These are phyloP conservation scores for Cladosporium sp. DNA, from an alignment of 2,329 filamentous ascomycete genomes.

Conservation along the genomic window DNA sequence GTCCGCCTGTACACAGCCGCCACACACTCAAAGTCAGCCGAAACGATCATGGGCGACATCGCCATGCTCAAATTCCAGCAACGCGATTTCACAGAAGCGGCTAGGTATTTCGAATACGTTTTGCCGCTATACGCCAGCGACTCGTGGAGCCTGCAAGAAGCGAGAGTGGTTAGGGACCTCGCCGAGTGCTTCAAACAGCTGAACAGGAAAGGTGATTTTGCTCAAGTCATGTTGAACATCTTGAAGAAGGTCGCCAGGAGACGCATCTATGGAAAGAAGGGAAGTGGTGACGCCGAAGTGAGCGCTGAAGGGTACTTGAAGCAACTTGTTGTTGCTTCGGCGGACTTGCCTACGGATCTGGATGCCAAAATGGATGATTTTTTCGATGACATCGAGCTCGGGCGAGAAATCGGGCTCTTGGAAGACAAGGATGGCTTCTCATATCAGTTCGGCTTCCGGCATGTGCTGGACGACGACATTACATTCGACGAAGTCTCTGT, in stretches of 20 bases:
- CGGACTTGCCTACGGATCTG: constrained; percentile 59
- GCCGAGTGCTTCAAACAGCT: constrained; percentile 77
- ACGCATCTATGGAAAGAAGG: constrained; percentile 1
- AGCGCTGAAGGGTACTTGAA: neutral
- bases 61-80: constrained; percentile 71
- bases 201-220: constrained; percentile 74
- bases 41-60: constrained; percentile 78
- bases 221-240: constrained; percentile 72
- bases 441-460: constrained; percentile 66
- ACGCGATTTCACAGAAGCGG: constrained; percentile 73
- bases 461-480: constrained; percentile 71
- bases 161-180: constrained; percentile 84
- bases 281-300: constrained; percentile 14
- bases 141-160: constrained; percentile 76
- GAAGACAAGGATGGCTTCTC: constrained; percentile 73
- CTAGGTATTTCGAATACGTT: constrained; percentile 74
- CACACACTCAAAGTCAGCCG: constrained; percentile 73
- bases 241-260: constrained; percentile 61
- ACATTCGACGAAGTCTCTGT: constrained; percentile 65
- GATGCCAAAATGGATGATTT: constrained; percentile 70
- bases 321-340: constrained; percentile 45
- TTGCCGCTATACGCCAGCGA: constrained; percentile 76
- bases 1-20: constrained; percentile 81
- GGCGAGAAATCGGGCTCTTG: constrained; percentile 62
- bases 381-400: constrained; percentile 68